Evolutionary conservation across 768 basidiomycete species (phyloP), one percentile per base, ranked within the genome.

Genomic region (Hygrophorus pudorinus): DNA sequence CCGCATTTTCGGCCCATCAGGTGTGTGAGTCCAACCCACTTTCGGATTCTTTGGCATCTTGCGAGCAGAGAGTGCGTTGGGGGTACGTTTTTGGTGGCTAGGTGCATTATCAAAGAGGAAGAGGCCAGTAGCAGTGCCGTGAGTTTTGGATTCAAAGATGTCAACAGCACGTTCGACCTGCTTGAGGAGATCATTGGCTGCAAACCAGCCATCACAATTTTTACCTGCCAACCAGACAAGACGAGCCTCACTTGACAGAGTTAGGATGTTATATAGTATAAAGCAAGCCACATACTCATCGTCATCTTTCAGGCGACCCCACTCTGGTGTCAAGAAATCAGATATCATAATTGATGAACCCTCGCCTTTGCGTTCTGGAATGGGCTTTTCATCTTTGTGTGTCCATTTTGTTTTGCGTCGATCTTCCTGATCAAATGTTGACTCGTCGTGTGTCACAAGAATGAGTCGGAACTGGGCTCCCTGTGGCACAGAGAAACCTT

Each of bases 341-440:
- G 65, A 53, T 1, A 56, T 55, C 63, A 67, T 67, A 12, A 65
- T 17, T 9, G 65, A 67, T 10, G 42, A 32, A 0, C 64, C 67
- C 35, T 68, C 59, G 1, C 65, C 67, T 42, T 69, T 68, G 21
- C 42, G 48, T 10, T 53, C 41, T 10, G 65, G 57, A 2, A 44
- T 47, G 6, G 62, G 48, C 21, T 55, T 58, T 12, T 44, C 44
- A 0, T 17, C 45, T 7, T 36, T 21, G 29, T 58, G 56, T 2
- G 51, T 44, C 65, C 65, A 67, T 3, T 47, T 9, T 0, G 38
- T 55, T 31, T 61, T 59, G 9, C 52, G 32, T 2, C 51, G 55
- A 41, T 69, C 64, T 49, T 64, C 55, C 17, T 53, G 56, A 46
- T 63, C 66, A 47, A 67, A 68, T 2, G 62, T 67, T 13, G 64